phyloP scores from a whole-genome alignment of 371 early-diverging fungal species.

The Chytridiales sp. region DNA sequence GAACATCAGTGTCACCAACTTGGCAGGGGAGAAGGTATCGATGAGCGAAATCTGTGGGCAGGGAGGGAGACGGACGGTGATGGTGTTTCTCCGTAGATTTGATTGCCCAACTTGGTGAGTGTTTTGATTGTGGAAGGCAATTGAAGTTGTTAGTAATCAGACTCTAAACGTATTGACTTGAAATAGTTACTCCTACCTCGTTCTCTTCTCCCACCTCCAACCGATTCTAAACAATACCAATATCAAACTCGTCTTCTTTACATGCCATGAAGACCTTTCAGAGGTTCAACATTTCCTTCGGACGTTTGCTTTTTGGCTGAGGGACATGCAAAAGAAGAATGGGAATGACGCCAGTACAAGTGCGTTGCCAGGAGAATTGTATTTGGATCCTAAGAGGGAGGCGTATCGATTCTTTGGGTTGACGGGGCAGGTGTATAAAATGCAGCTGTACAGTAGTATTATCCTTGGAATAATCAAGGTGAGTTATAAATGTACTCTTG shows the following conservation, averaged over 20 bases:
- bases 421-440: neutral
- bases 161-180: neutral
- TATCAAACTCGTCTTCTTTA: constrained; percentile 8
- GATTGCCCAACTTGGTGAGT: constrained; percentile 9
- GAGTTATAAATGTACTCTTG: too few species aligned
- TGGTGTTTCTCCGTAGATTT: constrained; percentile 13
- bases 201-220: constrained; percentile 9
- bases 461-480: neutral
- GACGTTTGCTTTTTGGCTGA: constrained; percentile 6
- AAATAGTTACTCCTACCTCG: constrained; percentile 9
- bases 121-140: neutral
- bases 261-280: constrained; percentile 9
- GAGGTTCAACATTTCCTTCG: constrained; percentile 12
- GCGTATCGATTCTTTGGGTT: constrained; percentile 11
- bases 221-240: neutral
- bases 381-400: constrained; percentile 1
- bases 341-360: neutral
- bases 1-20: neutral
- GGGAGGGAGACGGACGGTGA: neutral
- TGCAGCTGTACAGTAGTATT: too few species aligned
- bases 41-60: neutral
- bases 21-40: neutral
- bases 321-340: neutral
- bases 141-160: neutral
- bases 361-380: constrained; percentile 9